phyloP scores from a whole-genome alignment of 306 rosid genomes.

The Lathyrus sativus region DNA sequence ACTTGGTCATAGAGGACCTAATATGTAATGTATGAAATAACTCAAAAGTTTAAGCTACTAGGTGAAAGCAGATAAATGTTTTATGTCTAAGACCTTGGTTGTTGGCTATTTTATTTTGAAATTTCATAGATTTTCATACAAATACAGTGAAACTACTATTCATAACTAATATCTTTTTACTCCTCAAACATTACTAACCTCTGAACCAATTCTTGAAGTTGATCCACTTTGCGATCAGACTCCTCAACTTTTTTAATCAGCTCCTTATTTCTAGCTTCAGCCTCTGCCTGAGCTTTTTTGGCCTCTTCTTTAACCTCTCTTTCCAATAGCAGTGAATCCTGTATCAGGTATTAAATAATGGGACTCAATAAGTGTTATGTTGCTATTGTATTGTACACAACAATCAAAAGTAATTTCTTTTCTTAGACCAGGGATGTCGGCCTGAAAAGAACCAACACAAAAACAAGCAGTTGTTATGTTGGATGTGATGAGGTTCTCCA shows the following conservation, averaged over 20 bases:
- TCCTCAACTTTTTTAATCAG: slow-evolving; percentile 73
- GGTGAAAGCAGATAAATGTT: slow-evolving; percentile 11
- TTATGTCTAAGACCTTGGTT: slow-evolving; percentile 11
- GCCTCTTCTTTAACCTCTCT: slow-evolving; percentile 72
- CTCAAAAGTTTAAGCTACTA: slow-evolving; percentile 9
- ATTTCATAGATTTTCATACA: slow-evolving; percentile 18
- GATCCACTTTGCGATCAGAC: slow-evolving; percentile 73
- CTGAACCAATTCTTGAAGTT: slow-evolving; percentile 93
- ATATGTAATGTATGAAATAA: neutral
- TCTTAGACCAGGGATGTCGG: neutral
- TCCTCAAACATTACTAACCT: slow-evolving; percentile 63
- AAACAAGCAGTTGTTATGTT: too few relatives aligned
- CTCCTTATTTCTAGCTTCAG: slow-evolving; percentile 77
- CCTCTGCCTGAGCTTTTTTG: slow-evolving; percentile 57
- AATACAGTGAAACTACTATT: slow-evolving; percentile 14
- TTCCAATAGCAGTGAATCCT: slow-evolving; percentile 73
- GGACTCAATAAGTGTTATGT: slow-evolving; percentile 28
- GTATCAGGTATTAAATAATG: slow-evolving; percentile 41
- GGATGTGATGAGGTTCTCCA: neutral
- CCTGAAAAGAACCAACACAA: too few relatives aligned
- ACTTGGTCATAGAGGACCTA: slow-evolving; percentile 6
- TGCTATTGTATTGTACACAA: slow-evolving; percentile 10
- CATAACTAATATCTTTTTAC: neutral
- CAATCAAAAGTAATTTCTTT: slow-evolving; percentile 2
- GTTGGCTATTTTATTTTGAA: slow-evolving; percentile 1